phyloP scores from a whole-genome alignment of 306 rosid genomes.

The Albizia julibrissin region DNA sequence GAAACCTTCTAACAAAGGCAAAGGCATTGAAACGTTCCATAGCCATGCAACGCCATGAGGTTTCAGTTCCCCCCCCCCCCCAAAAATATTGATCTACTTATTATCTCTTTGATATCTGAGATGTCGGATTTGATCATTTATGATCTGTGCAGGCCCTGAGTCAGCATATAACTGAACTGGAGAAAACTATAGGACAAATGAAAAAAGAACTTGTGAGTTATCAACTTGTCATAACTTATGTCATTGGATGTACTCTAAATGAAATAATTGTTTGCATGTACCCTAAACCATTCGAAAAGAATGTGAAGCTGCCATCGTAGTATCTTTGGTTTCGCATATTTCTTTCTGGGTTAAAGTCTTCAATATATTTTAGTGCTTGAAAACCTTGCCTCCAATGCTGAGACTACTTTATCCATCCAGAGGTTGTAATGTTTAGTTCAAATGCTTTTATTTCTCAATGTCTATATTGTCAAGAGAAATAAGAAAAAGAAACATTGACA shows the following conservation, averaged over 20 bases:
- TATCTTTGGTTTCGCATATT: neutral
- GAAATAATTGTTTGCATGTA: slow-evolving; percentile 11
- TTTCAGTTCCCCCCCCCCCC: slow-evolving; percentile 28
- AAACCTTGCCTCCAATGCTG: slow-evolving; percentile 11
- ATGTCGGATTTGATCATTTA: slow-evolving; percentile 37
- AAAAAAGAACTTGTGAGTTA: slow-evolving; percentile 75
- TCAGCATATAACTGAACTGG: slow-evolving; percentile 83
- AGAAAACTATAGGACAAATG: slow-evolving; percentile 71
- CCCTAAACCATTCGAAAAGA: neutral
- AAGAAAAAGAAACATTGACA: neutral
- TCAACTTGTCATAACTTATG: slow-evolving; percentile 18
- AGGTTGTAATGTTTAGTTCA: neutral
- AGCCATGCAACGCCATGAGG: slow-evolving; percentile 96
- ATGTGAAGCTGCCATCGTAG: neutral
- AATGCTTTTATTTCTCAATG: slow-evolving; percentile 15
- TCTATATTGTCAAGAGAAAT: neutral
- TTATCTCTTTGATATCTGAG: slow-evolving; percentile 13
- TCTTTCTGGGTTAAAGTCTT: neutral
- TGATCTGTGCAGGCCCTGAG: slow-evolving; percentile 77
- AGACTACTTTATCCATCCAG: neutral
- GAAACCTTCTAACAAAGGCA: slow-evolving; percentile 90
- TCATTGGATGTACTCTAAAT: neutral
- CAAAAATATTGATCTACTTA: slow-evolving; percentile 3
- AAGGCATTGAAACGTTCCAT: slow-evolving; percentile 81
- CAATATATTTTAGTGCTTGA: neutral